These are phyloP conservation scores for Colletotrichum sp. DNA, from an alignment of 2,329 filamentous ascomycete genomes.

Conservation along the genomic window DNA sequence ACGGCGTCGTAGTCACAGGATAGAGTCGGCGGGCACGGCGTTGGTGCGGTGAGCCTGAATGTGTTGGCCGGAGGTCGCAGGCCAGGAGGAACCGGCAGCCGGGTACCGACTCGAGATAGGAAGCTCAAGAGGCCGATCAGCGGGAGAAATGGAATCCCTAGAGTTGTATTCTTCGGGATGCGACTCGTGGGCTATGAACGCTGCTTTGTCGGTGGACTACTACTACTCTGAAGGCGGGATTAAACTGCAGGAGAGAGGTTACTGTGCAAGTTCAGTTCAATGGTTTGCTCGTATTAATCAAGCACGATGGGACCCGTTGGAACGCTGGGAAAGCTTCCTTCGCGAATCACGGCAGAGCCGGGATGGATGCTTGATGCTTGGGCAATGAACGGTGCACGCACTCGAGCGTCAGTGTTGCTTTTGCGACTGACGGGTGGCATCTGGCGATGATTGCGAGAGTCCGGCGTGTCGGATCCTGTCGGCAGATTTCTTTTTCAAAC, in stretches of 20 bases:
- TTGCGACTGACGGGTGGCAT: neutral
- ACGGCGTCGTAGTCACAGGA: constrained; percentile 8
- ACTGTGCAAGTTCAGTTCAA: neutral
- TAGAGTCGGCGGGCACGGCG: neutral
- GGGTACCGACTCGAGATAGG: constrained; percentile 7
- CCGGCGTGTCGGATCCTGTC: neutral
- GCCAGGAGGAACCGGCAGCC: constrained; percentile 12
- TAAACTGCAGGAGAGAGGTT: neutral
- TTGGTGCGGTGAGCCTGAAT: neutral
- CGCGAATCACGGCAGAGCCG: neutral
- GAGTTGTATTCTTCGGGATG: neutral
- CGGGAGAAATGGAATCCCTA: neutral
- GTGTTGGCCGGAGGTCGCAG: neutral
- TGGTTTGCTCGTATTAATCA: constrained; percentile 13
- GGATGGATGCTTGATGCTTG: neutral
- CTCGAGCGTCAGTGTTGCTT: neutral
- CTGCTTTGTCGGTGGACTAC: neutral
- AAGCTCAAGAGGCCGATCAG: constrained; percentile 11
- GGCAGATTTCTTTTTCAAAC: neutral
- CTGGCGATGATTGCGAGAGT: neutral
- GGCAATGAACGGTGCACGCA: neutral
- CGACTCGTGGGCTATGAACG: neutral
- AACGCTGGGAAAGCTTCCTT: constrained; percentile 1
- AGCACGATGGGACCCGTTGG: constrained; percentile 8
- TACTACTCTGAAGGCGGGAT: neutral